These are phyloP conservation scores for Margaritispora aquatica DNA, from an alignment of 495 filamentous ascomycete species.

Conservation along the genomic window DNA sequence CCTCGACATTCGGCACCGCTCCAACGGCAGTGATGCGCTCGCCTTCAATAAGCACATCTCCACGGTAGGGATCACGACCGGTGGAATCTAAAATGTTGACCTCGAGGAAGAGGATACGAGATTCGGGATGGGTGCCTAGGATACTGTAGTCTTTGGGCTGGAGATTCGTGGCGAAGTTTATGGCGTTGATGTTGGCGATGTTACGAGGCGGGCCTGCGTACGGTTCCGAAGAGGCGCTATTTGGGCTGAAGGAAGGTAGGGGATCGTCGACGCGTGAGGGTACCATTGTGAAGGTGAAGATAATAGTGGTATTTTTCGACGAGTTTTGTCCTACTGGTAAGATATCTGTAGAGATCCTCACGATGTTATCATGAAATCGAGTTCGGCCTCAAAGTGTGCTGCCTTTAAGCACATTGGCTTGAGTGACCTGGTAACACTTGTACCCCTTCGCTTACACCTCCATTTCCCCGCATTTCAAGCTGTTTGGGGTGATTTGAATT, in stretches of 20 bases:
- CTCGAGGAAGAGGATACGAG: slow-evolving; percentile 37
- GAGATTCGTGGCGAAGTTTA: slow-evolving; percentile 19
- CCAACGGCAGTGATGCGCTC: slow-evolving; percentile 37
- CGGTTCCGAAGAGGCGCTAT: neutral
- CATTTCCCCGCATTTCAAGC: too few relatives aligned
- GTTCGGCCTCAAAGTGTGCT: too few relatives aligned
- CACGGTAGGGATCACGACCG: slow-evolving; percentile 37
- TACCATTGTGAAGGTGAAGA: slow-evolving; percentile 7
- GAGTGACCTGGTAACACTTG: too few relatives aligned
- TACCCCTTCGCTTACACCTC: too few relatives aligned
- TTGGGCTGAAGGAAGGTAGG: slow-evolving; percentile 3
- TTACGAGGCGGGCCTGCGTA: slow-evolving; percentile 10
- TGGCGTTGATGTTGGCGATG: slow-evolving; percentile 12
- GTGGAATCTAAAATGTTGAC: slow-evolving; percentile 46
- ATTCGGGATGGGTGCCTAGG: slow-evolving; percentile 30
- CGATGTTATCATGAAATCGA: too few relatives aligned
- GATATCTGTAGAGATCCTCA: too few relatives aligned
- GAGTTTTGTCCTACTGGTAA: too few relatives aligned
- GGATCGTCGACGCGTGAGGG: slow-evolving; percentile 9
- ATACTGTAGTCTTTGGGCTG: slow-evolving; percentile 31
- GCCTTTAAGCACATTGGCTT: too few relatives aligned
- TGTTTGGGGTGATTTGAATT: too few relatives aligned
- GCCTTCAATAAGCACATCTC: slow-evolving; percentile 41
- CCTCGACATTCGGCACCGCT: slow-evolving; percentile 29
- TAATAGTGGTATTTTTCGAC: too few relatives aligned